Evolutionary conservation across 805 yeast species (phyloP).

Genomic region (Jamesozyma rosinii): DNA sequence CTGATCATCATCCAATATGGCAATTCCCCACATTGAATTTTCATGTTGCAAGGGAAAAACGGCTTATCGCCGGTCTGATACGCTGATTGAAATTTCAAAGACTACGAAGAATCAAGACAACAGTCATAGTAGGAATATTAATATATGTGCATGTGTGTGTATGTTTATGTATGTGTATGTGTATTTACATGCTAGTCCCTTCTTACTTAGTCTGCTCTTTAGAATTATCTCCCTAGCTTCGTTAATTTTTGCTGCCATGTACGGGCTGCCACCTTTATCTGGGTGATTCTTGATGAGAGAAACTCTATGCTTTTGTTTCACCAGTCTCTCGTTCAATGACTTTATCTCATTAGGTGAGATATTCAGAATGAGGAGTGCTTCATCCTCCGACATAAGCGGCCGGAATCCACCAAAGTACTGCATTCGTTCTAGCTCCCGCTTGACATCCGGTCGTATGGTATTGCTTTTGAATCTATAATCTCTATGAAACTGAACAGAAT

Average conservation of each 20-base stretch:
- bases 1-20: too few species aligned
- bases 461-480: constrained; percentile 13
- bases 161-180: background rate
- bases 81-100: background rate
- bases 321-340: constrained; percentile 36
- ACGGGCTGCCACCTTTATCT: constrained; percentile 88
- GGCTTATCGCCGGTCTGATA: background rate
- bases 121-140: too few species aligned
- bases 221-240: constrained; percentile 75
- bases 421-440: constrained; percentile 9
- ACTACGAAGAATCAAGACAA: background rate
- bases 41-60: background rate
- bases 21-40: background rate
- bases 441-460: constrained; percentile 9
- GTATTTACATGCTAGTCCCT: background rate
- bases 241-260: constrained; percentile 80
- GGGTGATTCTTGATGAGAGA: constrained; percentile 89
- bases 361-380: constrained; percentile 57
- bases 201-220: constrained; percentile 17
- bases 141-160: background rate
- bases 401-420: constrained; percentile 54
- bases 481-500: constrained; percentile 4
- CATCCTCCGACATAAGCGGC: constrained; percentile 56
- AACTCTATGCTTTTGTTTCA: constrained; percentile 73
- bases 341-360: constrained; percentile 50